Evolutionary conservation across 805 yeast species (phyloP).

Genomic region (Starmerella kuoi): DNA sequence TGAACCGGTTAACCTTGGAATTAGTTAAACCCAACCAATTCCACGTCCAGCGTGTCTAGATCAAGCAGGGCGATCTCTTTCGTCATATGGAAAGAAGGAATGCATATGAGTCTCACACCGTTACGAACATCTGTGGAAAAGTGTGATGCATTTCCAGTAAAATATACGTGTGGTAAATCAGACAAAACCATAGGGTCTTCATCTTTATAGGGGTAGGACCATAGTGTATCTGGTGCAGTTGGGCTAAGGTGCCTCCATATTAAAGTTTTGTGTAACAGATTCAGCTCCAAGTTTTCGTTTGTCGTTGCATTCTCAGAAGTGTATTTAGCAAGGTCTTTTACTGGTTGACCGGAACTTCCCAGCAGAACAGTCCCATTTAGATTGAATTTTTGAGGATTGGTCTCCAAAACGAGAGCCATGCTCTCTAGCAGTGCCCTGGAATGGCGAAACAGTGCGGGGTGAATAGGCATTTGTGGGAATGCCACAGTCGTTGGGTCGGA

Average conservation of each 20-base stretch:
- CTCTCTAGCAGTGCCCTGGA: slow-evolving; percentile 34
- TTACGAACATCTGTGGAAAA: slow-evolving; percentile 32
- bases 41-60: slow-evolving; percentile 43
- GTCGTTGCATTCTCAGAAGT: slow-evolving; percentile 14
- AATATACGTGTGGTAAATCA: slow-evolving; percentile 75
- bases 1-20: too few species aligned
- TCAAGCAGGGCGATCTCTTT: slow-evolving; percentile 57
- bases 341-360: slow-evolving; percentile 76
- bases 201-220: slow-evolving; percentile 71
- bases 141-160: slow-evolving; percentile 69
- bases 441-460: slow-evolving; percentile 51
- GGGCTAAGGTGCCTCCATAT: slow-evolving; percentile 83
- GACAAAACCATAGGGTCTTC: slow-evolving; percentile 66
- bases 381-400: slow-evolving; percentile 62
- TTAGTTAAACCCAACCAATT: slow-evolving; percentile 30
- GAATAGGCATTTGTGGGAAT: slow-evolving; percentile 86
- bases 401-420: slow-evolving; percentile 34
- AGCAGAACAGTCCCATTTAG: slow-evolving; percentile 41
- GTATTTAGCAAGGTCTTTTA: slow-evolving; percentile 66
- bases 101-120: slow-evolving; percentile 42
- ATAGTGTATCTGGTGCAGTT: slow-evolving; percentile 90
- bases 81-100: slow-evolving; percentile 59
- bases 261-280: slow-evolving; percentile 54
- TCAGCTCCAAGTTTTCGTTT: slow-evolving; percentile 29
- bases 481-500: slow-evolving; percentile 74